Conservation (phyloP, 139 green algal species). For the Tetraselmis striata region DNA sequence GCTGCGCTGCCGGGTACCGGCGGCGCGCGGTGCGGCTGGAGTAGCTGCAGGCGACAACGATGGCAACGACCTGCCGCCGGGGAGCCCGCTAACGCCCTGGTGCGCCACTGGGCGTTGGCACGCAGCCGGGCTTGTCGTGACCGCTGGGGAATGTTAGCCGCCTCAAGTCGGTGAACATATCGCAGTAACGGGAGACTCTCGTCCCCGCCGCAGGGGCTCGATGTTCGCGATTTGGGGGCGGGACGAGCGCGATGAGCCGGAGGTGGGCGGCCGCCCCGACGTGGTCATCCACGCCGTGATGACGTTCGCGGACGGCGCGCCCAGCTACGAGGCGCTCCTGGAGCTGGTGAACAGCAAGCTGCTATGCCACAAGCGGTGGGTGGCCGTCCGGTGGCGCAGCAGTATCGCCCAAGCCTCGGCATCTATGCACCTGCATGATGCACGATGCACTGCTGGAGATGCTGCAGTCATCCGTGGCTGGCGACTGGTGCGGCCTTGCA, state of each 20-base stretch:
- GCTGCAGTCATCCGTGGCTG: too few relatives aligned
- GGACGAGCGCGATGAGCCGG: neutral
- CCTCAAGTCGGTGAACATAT: too few relatives aligned
- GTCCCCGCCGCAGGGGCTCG: neutral
- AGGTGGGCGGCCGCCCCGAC: neutral
- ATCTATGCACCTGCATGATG: too few relatives aligned
- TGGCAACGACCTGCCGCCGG: too few relatives aligned
- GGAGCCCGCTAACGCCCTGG: neutral
- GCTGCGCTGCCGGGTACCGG: too few relatives aligned
- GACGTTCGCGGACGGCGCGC: neutral
- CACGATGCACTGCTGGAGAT: too few relatives aligned
- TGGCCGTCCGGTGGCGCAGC: too few relatives aligned
- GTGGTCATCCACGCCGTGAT: neutral
- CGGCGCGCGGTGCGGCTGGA: too few relatives aligned
- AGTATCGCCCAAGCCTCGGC: too few relatives aligned
- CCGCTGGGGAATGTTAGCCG: neutral
- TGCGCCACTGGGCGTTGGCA: neutral
- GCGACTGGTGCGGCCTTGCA: too few relatives aligned
- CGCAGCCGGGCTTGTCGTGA: neutral
- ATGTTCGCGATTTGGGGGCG: neutral
- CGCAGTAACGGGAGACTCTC: too few relatives aligned
- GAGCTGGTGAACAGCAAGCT: neutral
- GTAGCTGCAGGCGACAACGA: too few relatives aligned
- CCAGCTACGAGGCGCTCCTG: neutral
- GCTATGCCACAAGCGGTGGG: neutral